Conservation (phyloP, 2,329 filamentous ascomycete species). For the Pseudocercospora fuligena region DNA sequence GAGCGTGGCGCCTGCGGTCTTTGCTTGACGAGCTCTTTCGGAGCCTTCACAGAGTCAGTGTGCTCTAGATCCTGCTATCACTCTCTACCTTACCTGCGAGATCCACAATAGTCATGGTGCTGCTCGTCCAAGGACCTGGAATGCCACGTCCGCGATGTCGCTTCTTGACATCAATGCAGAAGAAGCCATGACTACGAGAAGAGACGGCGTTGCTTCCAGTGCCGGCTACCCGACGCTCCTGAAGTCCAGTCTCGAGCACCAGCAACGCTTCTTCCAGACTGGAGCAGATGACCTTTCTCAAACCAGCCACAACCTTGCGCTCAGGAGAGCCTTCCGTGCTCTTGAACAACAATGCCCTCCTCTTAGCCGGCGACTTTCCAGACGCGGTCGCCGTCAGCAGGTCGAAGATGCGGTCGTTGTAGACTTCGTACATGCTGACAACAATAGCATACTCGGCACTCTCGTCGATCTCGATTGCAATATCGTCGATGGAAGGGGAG, state of each 20-base stretch:
- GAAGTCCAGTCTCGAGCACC: constrained; percentile 85
- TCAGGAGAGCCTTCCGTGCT: constrained; percentile 85
- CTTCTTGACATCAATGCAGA: constrained; percentile 94
- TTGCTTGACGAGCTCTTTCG: constrained; percentile 88
- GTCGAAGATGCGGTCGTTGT: constrained; percentile 97
- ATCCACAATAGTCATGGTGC: constrained; percentile 85
- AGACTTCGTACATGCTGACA: constrained; percentile 98
- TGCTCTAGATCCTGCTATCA: not conserved
- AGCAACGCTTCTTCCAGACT: constrained; percentile 82
- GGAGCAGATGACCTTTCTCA: constrained; percentile 87
- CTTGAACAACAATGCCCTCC: constrained; percentile 90
- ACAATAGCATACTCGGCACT: constrained; percentile 83
- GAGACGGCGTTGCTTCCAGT: constrained; percentile 93
- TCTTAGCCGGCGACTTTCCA: constrained; percentile 58
- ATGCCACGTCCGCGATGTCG: constrained; percentile 56
- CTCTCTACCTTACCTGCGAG: constrained; percentile 68
- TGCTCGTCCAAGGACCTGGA: constrained; percentile 72
- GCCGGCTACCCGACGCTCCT: constrained; percentile 83
- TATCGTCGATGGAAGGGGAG: constrained; percentile 72
- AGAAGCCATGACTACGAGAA: constrained; percentile 93
- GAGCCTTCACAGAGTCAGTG: constrained; percentile 59
- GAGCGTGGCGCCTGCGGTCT: constrained; percentile 89
- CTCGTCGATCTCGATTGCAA: constrained; percentile 69
- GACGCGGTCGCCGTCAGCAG: constrained; percentile 70
- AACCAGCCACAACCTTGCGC: constrained; percentile 89